These are phyloP conservation scores for Picochlorum sp. DNA, from an alignment of 139 green algal genomes.

Conservation along the genomic window DNA sequence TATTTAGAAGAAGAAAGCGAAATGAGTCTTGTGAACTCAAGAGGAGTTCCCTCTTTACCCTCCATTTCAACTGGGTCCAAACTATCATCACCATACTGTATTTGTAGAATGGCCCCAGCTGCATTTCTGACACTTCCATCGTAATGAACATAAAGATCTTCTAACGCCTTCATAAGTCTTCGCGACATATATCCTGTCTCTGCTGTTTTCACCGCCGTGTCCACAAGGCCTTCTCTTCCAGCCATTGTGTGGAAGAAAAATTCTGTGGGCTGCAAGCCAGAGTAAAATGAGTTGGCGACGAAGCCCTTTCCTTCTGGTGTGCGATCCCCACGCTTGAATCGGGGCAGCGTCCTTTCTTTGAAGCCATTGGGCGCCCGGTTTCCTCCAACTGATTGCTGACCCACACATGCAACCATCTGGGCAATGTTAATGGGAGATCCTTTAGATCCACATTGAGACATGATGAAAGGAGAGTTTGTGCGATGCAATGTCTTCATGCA, in stretches of 20 bases:
- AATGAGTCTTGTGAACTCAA: conserved; percentile 55
- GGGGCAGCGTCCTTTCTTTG: conserved; percentile 74
- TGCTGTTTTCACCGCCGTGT: conserved; percentile 98
- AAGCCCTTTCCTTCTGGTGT: conserved; percentile 80
- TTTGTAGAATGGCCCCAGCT: conserved; percentile 66
- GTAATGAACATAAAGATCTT: conserved; percentile 92
- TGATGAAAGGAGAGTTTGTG: conserved; percentile 90
- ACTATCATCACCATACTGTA: conserved; percentile 89
- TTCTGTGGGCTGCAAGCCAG: conserved; percentile 82
- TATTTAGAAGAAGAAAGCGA: conserved; percentile 1
- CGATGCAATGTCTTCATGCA: conserved; percentile 81
- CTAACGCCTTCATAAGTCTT: conserved; percentile 94
- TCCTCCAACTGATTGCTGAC: conserved; percentile 90
- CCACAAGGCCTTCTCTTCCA: conserved; percentile 86
- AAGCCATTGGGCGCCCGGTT: conserved; percentile 89
- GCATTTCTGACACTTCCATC: conserved; percentile 88
- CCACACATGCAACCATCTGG: conserved; percentile 88
- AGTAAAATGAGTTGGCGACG: conserved; percentile 94
- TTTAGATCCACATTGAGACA: conserved; percentile 92
- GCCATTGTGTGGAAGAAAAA: conserved; percentile 99
- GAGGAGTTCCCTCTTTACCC: conserved; percentile 51
- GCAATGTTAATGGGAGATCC: conserved; percentile 96
- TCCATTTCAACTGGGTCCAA: conserved; percentile 91
- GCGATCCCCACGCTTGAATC: conserved; percentile 66
- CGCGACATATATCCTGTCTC: conserved; percentile 98